Evolutionary conservation across 169 alveolate species (phyloP).

Genomic region (Cryptosporidium canis): DNA sequence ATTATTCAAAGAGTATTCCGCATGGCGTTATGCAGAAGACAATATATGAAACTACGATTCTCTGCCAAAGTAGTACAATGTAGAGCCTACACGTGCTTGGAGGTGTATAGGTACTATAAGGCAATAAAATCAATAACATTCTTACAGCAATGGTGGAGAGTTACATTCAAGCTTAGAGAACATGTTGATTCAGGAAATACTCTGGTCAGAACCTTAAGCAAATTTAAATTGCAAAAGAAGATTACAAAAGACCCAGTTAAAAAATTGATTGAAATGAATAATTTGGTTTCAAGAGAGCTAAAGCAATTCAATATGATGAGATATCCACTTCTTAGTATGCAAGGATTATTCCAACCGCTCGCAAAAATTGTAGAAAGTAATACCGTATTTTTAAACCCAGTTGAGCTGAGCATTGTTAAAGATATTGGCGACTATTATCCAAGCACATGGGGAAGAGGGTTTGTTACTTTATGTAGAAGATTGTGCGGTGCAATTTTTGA

Average conservation of each 20-base stretch:
- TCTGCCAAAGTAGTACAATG: slow-evolving; percentile 69
- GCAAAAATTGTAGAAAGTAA: slow-evolving; percentile 72
- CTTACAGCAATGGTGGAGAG: slow-evolving; percentile 70
- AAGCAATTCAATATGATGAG: slow-evolving; percentile 69
- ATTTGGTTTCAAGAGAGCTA: slow-evolving; percentile 37
- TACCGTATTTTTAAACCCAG: slow-evolving; percentile 69
- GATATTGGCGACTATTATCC: slow-evolving; percentile 68
- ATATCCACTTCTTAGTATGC: slow-evolving; percentile 67
- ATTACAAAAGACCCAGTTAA: slow-evolving; percentile 31
- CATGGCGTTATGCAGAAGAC: slow-evolving; percentile 63
- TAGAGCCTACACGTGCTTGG: slow-evolving; percentile 68
- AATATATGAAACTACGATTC: slow-evolving; percentile 17
- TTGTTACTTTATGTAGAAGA: slow-evolving; percentile 69
- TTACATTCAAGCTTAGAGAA: slow-evolving; percentile 1
- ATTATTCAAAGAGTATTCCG: slow-evolving; percentile 68
- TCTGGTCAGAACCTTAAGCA: slow-evolving; percentile 5
- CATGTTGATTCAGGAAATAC: slow-evolving; percentile 17
- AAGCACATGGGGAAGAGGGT: slow-evolving; percentile 72
- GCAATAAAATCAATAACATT: slow-evolving; percentile 54
- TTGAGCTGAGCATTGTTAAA: slow-evolving; percentile 31
- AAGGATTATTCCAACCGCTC: slow-evolving; percentile 71
- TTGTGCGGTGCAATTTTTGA: slow-evolving; percentile 65
- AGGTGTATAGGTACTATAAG: slow-evolving; percentile 55
- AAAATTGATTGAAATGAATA: slow-evolving; percentile 29
- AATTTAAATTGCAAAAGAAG: slow-evolving; percentile 44